Conservation (phyloP, 23 red algal species). For the Gracilaria caudata region DNA sequence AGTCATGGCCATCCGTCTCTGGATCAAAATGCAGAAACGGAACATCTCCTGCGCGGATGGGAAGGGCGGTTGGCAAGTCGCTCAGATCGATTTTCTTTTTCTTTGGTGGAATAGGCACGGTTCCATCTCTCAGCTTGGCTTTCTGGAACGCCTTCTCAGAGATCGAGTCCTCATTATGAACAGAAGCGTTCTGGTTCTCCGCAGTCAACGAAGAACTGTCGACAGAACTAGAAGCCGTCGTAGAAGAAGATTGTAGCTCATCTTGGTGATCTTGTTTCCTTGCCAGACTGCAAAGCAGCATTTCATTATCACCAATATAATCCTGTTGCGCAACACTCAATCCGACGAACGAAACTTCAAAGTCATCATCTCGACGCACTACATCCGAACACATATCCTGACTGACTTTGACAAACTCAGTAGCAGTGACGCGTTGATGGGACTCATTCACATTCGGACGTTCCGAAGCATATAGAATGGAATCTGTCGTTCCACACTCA, state of each 20-base stretch:
- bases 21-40: slow-evolving; percentile 48
- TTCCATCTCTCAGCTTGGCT: neutral
- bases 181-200: too few relatives aligned
- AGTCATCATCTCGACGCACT: slow-evolving; percentile 29
- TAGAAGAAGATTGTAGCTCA: neutral
- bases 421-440: slow-evolving; percentile 19
- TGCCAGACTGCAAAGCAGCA: slow-evolving; percentile 39
- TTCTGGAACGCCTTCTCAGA: neutral
- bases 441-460: slow-evolving; percentile 11
- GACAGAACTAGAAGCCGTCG: neutral
- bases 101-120: slow-evolving; percentile 3
- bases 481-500: slow-evolving; percentile 28
- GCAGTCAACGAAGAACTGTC: too few relatives aligned
- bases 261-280: slow-evolving; percentile 17
- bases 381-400: slow-evolving; percentile 17
- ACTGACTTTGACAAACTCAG: slow-evolving; percentile 37
- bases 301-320: slow-evolving; percentile 31
- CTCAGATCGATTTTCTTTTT: neutral
- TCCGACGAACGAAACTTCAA: slow-evolving; percentile 41
- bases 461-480: slow-evolving; percentile 31
- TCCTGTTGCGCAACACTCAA: slow-evolving; percentile 35
- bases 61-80: slow-evolving; percentile 27
- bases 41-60: slow-evolving; percentile 15
- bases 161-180: neutral
- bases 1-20: slow-evolving; percentile 36